Percentiles rank a stretch among this genome's conserved stretches.
phyloP scores from a whole-genome alignment of 495 filamentous ascomycete species.

The Umbilicaria muhlenbergii region DNA sequence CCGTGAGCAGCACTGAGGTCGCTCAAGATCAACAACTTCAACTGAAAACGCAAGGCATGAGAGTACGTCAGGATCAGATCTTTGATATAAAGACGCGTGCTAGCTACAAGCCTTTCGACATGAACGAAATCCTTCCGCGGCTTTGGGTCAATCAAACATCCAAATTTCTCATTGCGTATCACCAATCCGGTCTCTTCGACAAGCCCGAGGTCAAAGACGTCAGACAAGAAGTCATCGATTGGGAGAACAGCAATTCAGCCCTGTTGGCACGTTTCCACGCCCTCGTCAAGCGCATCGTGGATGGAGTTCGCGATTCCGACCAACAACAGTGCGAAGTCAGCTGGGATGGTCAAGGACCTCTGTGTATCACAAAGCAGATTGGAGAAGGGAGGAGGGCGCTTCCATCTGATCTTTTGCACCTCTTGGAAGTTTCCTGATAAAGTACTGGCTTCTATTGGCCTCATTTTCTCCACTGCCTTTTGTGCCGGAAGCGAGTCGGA shows the following conservation, averaged over 20 bases:
- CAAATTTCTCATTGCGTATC: slow-evolving; percentile 7
- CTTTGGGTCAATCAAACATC: slow-evolving; percentile 4
- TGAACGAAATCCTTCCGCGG: slow-evolving; percentile 6
- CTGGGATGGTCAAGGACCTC: slow-evolving; percentile 10
- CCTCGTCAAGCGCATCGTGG: slow-evolving; percentile 10
- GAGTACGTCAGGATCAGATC: slow-evolving; percentile 14
- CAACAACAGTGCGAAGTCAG: slow-evolving; percentile 11
- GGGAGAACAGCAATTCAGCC: slow-evolving; percentile 3
- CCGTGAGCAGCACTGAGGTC: background rate
- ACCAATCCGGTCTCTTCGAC: slow-evolving; percentile 5
- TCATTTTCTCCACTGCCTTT: too few species aligned
- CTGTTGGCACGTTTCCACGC: background rate
- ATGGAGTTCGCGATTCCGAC: slow-evolving; percentile 9
- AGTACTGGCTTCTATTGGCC: too few species aligned
- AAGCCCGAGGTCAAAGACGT: background rate
- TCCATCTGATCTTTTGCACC: slow-evolving; percentile 7
- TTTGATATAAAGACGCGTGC: slow-evolving; percentile 56
- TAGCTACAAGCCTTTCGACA: slow-evolving; percentile 1
- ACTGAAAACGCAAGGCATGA: too few species aligned
- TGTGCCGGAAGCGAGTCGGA: too few species aligned
- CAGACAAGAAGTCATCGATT: background rate
- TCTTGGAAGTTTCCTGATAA: background rate
- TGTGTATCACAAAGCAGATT: slow-evolving; percentile 9
- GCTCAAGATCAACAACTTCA: too few species aligned
- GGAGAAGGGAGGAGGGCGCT: slow-evolving; percentile 7